These are phyloP conservation scores for Apiospora arundinis DNA, from an alignment of 2,329 filamentous ascomycete genomes.

Conservation along the genomic window DNA sequence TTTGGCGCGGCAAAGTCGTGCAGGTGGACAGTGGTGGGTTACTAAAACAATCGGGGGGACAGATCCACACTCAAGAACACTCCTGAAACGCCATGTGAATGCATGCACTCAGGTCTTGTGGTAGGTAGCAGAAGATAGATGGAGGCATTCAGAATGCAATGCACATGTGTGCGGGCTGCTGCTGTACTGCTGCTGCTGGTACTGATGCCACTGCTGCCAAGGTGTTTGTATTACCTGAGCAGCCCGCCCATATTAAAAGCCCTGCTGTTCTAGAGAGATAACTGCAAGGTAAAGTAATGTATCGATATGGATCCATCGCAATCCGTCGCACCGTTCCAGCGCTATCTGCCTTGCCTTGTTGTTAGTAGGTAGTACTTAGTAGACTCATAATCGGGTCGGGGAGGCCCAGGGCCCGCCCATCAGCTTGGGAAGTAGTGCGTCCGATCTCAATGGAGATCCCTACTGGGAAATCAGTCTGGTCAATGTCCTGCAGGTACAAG, in stretches of 20 bases:
- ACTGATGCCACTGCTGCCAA: too few species aligned
- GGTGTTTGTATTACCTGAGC: too few species aligned
- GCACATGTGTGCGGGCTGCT: too few species aligned
- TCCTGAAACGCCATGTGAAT: neutral
- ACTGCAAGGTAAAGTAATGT: too few species aligned
- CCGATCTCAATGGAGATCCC: slow-evolving; percentile 7
- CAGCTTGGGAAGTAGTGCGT: slow-evolving; percentile 11
- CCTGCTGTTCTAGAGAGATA: neutral
- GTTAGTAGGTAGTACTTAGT: too few species aligned
- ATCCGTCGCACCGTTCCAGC: neutral
- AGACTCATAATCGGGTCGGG: too few species aligned
- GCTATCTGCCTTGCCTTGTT: too few species aligned
- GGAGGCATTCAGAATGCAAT: too few species aligned
- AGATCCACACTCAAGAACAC: neutral
- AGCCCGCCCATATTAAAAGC: too few species aligned
- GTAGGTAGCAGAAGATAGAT: too few species aligned
- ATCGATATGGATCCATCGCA: neutral
- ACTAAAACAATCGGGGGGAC: neutral
- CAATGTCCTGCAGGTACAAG: slow-evolving; percentile 2
- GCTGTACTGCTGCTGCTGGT: too few species aligned
- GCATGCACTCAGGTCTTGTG: neutral
- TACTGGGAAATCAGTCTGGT: neutral
- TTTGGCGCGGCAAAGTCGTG: neutral
- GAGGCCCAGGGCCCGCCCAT: neutral
- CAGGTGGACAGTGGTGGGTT: neutral